A percentile compares a stretch with the other conserved stretches of the same genome.
Evolutionary conservation across 768 basidiomycete genomes (phyloP).

Genomic region (Naganishia vishniacii): DNA sequence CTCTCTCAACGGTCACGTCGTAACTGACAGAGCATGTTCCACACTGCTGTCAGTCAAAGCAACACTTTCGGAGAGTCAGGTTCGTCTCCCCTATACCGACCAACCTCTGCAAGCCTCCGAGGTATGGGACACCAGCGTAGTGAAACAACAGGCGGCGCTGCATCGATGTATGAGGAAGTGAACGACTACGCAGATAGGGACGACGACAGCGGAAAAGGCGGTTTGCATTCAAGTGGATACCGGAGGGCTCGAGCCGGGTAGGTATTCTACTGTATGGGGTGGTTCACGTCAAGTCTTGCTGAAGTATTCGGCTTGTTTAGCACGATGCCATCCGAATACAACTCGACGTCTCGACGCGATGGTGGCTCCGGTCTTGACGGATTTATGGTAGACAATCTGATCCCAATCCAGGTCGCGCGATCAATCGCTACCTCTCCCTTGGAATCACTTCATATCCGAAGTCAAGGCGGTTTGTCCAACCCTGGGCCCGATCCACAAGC

Average conservation of each 20-base stretch:
- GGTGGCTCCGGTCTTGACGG: not conserved
- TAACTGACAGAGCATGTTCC: too few relatives aligned
- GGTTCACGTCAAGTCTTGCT: slow-evolving; percentile 39
- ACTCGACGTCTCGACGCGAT: slow-evolving; percentile 10
- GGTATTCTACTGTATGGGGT: slow-evolving; percentile 50
- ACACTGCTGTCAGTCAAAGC: too few relatives aligned
- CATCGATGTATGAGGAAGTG: slow-evolving; percentile 5
- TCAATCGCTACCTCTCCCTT: slow-evolving; percentile 52
- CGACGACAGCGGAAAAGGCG: slow-evolving; percentile 14
- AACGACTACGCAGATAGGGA: slow-evolving; percentile 5
- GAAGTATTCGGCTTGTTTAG: not conserved
- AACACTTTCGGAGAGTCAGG: slow-evolving; percentile 1
- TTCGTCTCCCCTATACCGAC: slow-evolving; percentile 11
- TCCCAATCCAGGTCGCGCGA: not conserved
- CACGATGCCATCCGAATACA: slow-evolving; percentile 21
- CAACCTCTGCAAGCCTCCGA: not conserved
- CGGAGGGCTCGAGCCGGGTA: slow-evolving; percentile 87
- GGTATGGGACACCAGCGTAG: slow-evolving; percentile 14
- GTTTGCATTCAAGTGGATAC: slow-evolving; percentile 55
- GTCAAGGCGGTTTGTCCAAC: slow-evolving; percentile 56
- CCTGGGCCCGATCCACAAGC: slow-evolving; percentile 57
- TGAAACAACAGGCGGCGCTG: not conserved
- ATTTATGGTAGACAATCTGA: slow-evolving; percentile 3
- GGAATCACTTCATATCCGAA: slow-evolving; percentile 65
- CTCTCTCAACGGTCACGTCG: too few relatives aligned